A percentile compares a stretch with the other conserved stretches of the same genome.
Conservation (phyloP, 345 rosid species). For the Brassica carinata region DNA sequence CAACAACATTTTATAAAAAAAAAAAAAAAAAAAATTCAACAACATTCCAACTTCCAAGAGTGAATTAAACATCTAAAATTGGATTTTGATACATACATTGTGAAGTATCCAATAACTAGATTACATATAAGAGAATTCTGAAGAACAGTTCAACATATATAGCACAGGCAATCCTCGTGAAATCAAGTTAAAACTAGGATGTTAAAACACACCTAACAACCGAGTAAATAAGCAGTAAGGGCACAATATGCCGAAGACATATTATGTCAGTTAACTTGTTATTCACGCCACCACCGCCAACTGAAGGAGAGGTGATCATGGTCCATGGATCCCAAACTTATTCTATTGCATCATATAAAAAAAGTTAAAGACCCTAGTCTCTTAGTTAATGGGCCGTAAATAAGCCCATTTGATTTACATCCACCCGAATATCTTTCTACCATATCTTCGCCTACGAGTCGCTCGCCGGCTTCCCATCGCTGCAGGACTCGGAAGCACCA, state of each 20-base stretch:
- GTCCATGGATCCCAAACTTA: no score
- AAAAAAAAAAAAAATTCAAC: no score
- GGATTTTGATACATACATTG: no score
- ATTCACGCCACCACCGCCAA: constrained; percentile 44
- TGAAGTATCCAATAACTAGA: no score
- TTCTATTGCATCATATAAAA: no score
- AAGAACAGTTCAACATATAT: background rate
- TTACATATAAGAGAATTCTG: no score
- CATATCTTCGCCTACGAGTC: background rate
- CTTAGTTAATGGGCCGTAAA: background rate
- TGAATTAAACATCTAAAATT: no score
- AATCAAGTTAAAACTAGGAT: background rate
- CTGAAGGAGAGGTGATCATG: no score
- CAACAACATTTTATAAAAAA: no score
- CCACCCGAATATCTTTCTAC: background rate
- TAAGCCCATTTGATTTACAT: background rate
- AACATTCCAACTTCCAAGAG: no score
- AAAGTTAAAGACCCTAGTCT: no score
- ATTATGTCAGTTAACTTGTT: constrained; percentile 41
- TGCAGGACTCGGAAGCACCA: background rate
- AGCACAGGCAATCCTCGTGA: background rate
- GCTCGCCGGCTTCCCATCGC: background rate
- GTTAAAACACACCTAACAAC: background rate
- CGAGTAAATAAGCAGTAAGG: background rate
- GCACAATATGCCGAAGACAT: no score